Conservation (phyloP, 495 filamentous ascomycete species). For the Tuber calosporum region DNA sequence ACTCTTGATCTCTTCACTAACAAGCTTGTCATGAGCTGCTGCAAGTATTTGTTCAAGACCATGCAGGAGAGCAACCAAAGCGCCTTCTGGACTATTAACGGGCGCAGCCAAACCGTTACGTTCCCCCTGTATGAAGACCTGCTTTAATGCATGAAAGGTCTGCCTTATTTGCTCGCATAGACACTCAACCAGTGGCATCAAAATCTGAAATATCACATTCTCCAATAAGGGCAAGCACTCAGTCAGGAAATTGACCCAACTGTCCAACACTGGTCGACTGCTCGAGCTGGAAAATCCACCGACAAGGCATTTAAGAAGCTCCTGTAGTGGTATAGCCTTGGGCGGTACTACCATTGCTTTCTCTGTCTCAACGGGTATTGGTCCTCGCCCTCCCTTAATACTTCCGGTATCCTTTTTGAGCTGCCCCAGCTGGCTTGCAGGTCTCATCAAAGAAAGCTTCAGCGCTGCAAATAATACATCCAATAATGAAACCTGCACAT, state of each 20-base stretch:
- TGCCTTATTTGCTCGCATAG: slow-evolving; percentile 66
- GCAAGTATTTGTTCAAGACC: slow-evolving; percentile 86
- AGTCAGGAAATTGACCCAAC: slow-evolving; percentile 81
- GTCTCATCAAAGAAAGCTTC: slow-evolving; percentile 55
- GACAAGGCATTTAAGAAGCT: slow-evolving; percentile 73
- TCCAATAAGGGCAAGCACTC: slow-evolving; percentile 77
- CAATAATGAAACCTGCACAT: slow-evolving; percentile 66
- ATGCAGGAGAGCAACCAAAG: slow-evolving; percentile 69
- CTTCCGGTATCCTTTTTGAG: slow-evolving; percentile 44
- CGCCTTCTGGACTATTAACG: slow-evolving; percentile 54
- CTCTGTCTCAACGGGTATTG: slow-evolving; percentile 16
- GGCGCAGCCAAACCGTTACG: slow-evolving; percentile 23
- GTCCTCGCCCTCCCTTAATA: slow-evolving; percentile 43
- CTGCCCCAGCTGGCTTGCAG: slow-evolving; percentile 45
- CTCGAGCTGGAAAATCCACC: slow-evolving; percentile 68
- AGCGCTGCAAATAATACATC: slow-evolving; percentile 66
- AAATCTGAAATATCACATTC: slow-evolving; percentile 75
- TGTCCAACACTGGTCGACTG: slow-evolving; percentile 72
- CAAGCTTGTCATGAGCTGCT: slow-evolving; percentile 73
- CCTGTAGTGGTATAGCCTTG: slow-evolving; percentile 54
- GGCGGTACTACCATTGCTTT: slow-evolving; percentile 44
- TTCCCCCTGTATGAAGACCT: slow-evolving; percentile 48
- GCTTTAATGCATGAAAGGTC: slow-evolving; percentile 59
- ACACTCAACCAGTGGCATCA: slow-evolving; percentile 83
- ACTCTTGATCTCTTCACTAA: slow-evolving; percentile 64